Base-by-base conservation (phyloP, 257 asterid species). In the Salvia miltiorrhiza region DNA sequence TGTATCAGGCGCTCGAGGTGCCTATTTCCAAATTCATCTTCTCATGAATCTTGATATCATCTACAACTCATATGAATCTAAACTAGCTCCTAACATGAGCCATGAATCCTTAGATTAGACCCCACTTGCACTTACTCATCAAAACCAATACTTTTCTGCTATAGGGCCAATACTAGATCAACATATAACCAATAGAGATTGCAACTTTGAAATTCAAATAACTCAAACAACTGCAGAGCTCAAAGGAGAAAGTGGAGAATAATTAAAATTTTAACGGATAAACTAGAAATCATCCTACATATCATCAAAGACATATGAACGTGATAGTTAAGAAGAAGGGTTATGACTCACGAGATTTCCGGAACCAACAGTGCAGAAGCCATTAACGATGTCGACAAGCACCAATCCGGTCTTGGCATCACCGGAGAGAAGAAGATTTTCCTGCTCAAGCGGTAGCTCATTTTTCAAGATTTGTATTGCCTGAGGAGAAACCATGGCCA, bases 361-460 rank as follows among this genome's bases (percentile, higher is more conserved):
- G 17, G 96, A 81, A 54, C 96, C 96, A n/a, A 88, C 91, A 13
- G 98, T 90, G 81, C 98, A 90, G 84, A 92, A 92, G 79, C 98
- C 98, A 80, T 93, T 90, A 54, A 90, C 81, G 75, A 93, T 70
- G 73, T 93, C 97, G 26, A 93, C 93, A 30, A 93, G 93, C 41
- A 93, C 88, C 72, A 93, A 84, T 71, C 97, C 98, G 74, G 86
- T 70, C 60, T 76, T 84, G 4, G 76, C 74, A 2, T 86, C 83
- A 54, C 79, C 89, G 64, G 96, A 82, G 72, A 93, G 80, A 65
- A 79, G 6, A 17, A 90, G 55, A 53, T 74, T 10, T 30, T 75
- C 90, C 75, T 85, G 85, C 58, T 85, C 84, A 63, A 90, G 72
- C 2, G 97, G 97, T 17, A 88, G 68, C 75, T 93, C 88, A 26